Evolutionary conservation across 2,329 filamentous ascomycete genomes (phyloP).

Genomic region (Atkinsonella hypoxylon): DNA sequence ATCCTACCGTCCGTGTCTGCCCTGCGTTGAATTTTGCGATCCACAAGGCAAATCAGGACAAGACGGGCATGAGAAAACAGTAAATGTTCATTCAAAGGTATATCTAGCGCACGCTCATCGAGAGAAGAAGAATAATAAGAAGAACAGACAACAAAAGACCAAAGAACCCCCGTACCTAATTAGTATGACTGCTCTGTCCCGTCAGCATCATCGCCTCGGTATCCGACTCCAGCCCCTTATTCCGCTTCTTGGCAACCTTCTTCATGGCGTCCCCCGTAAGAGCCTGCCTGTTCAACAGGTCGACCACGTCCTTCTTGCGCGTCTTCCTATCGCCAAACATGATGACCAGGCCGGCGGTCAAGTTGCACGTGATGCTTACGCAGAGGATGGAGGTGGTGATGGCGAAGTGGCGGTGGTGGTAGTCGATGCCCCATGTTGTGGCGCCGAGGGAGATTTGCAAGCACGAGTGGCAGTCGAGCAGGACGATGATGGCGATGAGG

Average conservation of each 20-base stretch:
- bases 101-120: too few relatives aligned
- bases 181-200: neutral
- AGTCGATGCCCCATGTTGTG: slow-evolving; percentile 68
- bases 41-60: too few relatives aligned
- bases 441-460: slow-evolving; percentile 71
- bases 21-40: too few relatives aligned
- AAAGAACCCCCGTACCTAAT: neutral
- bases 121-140: too few relatives aligned
- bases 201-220: neutral
- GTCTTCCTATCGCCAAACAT: slow-evolving; percentile 63
- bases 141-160: neutral
- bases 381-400: slow-evolving; percentile 73
- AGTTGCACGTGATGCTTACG: slow-evolving; percentile 67
- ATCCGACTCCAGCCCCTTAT: slow-evolving; percentile 4
- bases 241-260: slow-evolving; percentile 24
- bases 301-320: slow-evolving; percentile 75
- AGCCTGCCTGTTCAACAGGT: slow-evolving; percentile 64
- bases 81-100: too few relatives aligned
- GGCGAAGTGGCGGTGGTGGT: slow-evolving; percentile 54
- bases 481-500: slow-evolving; percentile 64
- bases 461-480: slow-evolving; percentile 68
- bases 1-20: too few relatives aligned
- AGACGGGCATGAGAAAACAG: too few relatives aligned
- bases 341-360: slow-evolving; percentile 65
- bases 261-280: slow-evolving; percentile 50